Evolutionary conservation across 139 green algal species (phyloP), one percentile per base, ranked within the genome.

Genomic region (Yamagishiella unicocca): DNA sequence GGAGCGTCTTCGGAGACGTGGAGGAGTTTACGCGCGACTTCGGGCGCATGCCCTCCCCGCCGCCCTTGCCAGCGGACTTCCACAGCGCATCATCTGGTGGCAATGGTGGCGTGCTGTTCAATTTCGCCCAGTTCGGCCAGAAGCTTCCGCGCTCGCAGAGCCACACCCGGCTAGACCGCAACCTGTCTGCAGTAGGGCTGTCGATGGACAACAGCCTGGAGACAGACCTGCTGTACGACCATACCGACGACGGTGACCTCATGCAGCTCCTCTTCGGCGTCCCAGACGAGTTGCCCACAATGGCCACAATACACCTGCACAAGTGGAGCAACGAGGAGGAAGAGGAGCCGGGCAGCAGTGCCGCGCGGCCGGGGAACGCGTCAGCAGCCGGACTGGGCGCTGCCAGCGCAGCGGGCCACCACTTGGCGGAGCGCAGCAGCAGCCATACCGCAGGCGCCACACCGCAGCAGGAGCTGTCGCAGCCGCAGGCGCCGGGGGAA

Each of bases 261-360:
- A 92, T 94, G 91, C 86, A 92, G 71, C 83, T 94, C 78, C 91
- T 94, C 54, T 94, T 94, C 87, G 91, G 91, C 33, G 89, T 90
- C 7, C 85, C 91, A 19, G 91, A 94, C 35, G 85, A 92, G 86
- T 74, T 90, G 25, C 91, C 91, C 9, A 91, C 83, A 4, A 94
- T 94, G 91, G 89, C 89, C 9, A 94, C 91, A 0, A 91, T 91
- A 35, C 91, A 94, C 55, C 54, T 94, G 53, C 87, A 91, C 67
- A 87, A 90, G 35, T 91, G 84, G 84, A 45, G 55, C 43, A 89
- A 85, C 38, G 64, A 76, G 85, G 85, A 75, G 19, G 61, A 45
- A 5, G 80, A 86, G 9, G 35, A 24, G 25, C 45, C 29, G 74
- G 27, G 73, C 12, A 22, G 42, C 33, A 35, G 64, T n/a, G 64